Conservation (phyloP, 179 eudicot species). For the Spinacia oleracea region DNA sequence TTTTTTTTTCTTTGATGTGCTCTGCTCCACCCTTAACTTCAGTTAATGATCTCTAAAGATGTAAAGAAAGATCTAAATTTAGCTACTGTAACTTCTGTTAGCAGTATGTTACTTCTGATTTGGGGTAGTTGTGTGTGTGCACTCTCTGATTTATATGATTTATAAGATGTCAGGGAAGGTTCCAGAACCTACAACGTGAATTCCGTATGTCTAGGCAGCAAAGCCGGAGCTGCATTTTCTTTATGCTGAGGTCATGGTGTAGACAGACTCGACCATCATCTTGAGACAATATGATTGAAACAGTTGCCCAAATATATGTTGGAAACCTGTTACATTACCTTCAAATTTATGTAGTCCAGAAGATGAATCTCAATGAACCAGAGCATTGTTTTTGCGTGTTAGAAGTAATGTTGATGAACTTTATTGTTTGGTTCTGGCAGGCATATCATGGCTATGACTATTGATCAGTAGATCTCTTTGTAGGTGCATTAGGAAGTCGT, state of each 20-base stretch:
- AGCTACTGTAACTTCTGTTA: neutral
- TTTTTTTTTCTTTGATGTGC: slow-evolving; percentile 22
- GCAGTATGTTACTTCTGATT: neutral
- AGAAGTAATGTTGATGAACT: neutral
- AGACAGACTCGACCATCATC: neutral
- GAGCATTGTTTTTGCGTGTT: neutral
- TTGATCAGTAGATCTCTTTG: too few relatives aligned
- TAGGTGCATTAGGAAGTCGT: too few relatives aligned
- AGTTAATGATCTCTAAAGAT: neutral
- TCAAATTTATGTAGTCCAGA: too few relatives aligned
- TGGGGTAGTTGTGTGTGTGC: neutral
- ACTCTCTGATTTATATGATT: neutral
- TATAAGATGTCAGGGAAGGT: neutral
- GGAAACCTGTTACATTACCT: neutral
- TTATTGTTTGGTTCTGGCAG: neutral
- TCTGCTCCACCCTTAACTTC: neutral
- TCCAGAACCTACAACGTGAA: neutral
- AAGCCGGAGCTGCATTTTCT: neutral
- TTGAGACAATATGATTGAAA: neutral
- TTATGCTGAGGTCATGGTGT: too few relatives aligned
- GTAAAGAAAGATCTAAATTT: neutral
- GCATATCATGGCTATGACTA: too few relatives aligned
- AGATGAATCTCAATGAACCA: neutral
- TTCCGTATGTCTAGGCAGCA: neutral
- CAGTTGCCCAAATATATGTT: neutral